A percentile compares a stretch with the other conserved stretches of the same genome.
Conservation (phyloP, 148 eudicot genomes). For the Beta vulgaris region DNA sequence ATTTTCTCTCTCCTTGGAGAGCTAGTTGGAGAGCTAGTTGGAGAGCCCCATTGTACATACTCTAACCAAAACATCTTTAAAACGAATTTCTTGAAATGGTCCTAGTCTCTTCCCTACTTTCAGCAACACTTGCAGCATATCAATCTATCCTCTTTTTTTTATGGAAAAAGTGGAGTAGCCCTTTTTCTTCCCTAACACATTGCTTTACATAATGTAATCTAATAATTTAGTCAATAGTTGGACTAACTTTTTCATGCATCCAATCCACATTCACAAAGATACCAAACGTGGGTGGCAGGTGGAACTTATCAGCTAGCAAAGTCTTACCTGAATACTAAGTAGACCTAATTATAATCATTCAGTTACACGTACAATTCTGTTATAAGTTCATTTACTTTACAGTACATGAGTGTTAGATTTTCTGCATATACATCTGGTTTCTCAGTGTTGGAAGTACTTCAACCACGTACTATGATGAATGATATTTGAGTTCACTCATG, state of each 20-base stretch:
- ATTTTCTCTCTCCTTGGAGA: too few species aligned
- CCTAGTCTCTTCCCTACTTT: background rate
- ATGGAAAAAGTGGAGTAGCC: conserved; percentile 19
- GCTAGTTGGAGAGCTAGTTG: too few species aligned
- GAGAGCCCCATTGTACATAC: too few species aligned
- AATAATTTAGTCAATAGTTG: background rate
- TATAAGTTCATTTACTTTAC: conserved; percentile 1
- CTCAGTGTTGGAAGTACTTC: background rate
- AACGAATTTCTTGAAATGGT: background rate
- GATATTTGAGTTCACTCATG: too few species aligned
- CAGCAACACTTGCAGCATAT: background rate
- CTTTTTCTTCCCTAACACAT: conserved; percentile 5
- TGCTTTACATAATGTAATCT: conserved; percentile 19
- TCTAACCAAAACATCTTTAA: too few species aligned
- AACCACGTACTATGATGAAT: background rate
- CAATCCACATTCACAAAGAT: conserved; percentile 11
- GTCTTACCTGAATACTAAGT: background rate
- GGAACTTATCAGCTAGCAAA: background rate
- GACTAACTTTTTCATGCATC: conserved; percentile 26
- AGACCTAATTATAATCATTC: background rate
- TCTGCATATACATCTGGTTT: background rate
- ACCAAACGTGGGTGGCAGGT: conserved; percentile 27
- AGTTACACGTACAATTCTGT: background rate
- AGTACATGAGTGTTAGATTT: background rate
- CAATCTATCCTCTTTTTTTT: conserved; percentile 2